Evolutionary conservation across 1,284 basidiomycete genomes (phyloP).

Genomic region (Ustilago sp.): DNA sequence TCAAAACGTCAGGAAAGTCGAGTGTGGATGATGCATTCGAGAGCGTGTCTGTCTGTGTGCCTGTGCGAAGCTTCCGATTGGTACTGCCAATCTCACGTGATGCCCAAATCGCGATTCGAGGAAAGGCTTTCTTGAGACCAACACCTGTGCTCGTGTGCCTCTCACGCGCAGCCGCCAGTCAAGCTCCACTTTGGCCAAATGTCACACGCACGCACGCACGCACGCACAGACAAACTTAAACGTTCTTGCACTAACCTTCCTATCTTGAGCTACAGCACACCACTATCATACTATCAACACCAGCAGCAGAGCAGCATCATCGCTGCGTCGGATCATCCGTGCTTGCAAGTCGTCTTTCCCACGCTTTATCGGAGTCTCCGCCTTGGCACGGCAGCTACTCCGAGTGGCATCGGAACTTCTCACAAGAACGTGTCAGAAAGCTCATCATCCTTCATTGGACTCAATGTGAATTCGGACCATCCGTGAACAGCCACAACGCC

Average conservation of each 20-base stretch:
- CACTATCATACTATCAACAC: background rate
- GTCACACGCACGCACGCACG: background rate
- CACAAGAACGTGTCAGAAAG: background rate
- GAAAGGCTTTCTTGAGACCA: conserved; percentile 16
- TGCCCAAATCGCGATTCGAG: conserved; percentile 5
- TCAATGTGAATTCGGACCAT: background rate
- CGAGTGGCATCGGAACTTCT: background rate
- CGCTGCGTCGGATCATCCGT: conserved; percentile 7
- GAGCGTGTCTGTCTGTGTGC: conserved; percentile 1
- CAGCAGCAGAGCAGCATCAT: background rate
- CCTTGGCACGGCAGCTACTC: background rate
- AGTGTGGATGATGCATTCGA: background rate
- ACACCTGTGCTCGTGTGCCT: conserved; percentile 6
- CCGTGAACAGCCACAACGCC: background rate
- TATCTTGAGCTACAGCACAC: background rate
- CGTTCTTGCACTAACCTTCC: background rate
- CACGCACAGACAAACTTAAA: background rate
- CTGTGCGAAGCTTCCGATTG: conserved; percentile 8
- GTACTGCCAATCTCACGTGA: conserved; percentile 27
- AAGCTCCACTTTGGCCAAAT: background rate
- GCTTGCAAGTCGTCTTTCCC: background rate
- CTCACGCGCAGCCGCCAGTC: background rate
- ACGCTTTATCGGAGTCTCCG: background rate
- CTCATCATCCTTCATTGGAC: background rate
- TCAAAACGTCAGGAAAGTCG: conserved; percentile 7